Evolutionary conservation across 495 filamentous ascomycete species (phyloP).

Genomic region (Delitschia confertaspora): DNA sequence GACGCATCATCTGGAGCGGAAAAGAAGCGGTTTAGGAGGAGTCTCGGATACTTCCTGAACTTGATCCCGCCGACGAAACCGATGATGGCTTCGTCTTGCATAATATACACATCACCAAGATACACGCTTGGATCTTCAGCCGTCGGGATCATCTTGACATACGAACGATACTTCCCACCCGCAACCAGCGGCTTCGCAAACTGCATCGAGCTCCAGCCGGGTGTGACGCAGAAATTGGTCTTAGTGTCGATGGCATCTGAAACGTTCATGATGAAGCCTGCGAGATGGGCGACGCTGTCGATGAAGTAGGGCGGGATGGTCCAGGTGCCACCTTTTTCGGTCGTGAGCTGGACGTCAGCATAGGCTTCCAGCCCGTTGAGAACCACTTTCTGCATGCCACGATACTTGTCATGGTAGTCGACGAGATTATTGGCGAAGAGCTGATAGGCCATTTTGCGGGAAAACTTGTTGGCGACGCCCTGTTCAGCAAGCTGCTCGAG

Average conservation of each 20-base stretch:
- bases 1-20: constrained; percentile 20
- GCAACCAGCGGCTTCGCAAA: constrained; percentile 30
- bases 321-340: constrained; percentile 29
- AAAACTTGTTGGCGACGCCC: constrained; percentile 30
- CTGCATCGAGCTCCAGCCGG: constrained; percentile 34
- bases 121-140: constrained; percentile 26
- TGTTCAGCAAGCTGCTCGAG: constrained; percentile 24
- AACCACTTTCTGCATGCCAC: constrained; percentile 35
- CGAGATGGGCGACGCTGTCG: constrained; percentile 39
- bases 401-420: constrained; percentile 37
- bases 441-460: constrained; percentile 30
- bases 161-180: constrained; percentile 33
- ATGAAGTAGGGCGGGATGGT: constrained; percentile 38
- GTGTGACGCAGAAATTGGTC: constrained; percentile 36
- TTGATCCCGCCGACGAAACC: constrained; percentile 34
- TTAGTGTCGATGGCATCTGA: constrained; percentile 27
- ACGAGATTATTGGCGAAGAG: constrained; percentile 38
- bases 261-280: constrained; percentile 38
- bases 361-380: constrained; percentile 37
- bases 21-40: constrained; percentile 36
- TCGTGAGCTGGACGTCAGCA: constrained; percentile 35
- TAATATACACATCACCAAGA: constrained; percentile 38
- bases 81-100: constrained; percentile 38
- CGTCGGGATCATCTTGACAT: constrained; percentile 38
- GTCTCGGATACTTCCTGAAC: constrained; percentile 32